A percentile compares a stretch with the other conserved stretches of the same genome.
Conservation (phyloP, 2,329 filamentous ascomycete genomes). For the Periconia macrospinosa region DNA sequence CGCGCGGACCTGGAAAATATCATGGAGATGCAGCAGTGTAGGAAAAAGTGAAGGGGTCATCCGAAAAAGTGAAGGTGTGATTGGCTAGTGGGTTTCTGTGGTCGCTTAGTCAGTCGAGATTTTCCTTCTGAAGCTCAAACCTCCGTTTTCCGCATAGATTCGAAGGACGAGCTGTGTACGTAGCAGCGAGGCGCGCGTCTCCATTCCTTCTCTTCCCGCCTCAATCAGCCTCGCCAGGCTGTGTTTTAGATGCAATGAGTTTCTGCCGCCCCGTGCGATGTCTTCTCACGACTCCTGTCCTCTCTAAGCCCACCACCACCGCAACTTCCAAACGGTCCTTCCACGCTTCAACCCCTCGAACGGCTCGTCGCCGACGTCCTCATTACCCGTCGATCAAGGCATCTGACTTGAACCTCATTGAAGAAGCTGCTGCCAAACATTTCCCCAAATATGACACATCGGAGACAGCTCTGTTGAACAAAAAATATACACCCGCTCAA, state of each 20-base stretch:
- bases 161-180: constrained; percentile 8
- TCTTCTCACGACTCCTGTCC: constrained; percentile 40
- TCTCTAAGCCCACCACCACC: constrained; percentile 27
- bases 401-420: constrained; percentile 40
- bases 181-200: neutral
- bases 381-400: constrained; percentile 50
- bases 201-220: neutral
- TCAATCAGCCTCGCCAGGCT: constrained; percentile 15
- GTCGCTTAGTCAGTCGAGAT: constrained; percentile 24
- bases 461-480: constrained; percentile 51
- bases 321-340: constrained; percentile 43
- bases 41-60: constrained; percentile 25
- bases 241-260: constrained; percentile 41
- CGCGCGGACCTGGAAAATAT: constrained; percentile 9
- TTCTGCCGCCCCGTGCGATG: constrained; percentile 47
- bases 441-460: constrained; percentile 67
- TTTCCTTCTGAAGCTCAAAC: constrained; percentile 22
- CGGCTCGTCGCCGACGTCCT: constrained; percentile 41
- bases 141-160: constrained; percentile 12
- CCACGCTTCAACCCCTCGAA: constrained; percentile 40
- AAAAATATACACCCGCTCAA: constrained; percentile 79
- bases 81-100: constrained; percentile 20
- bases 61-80: constrained; percentile 22
- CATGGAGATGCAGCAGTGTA: constrained; percentile 12
- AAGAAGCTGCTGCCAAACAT: constrained; percentile 28